Evolutionary conservation across 768 basidiomycete species (phyloP), one percentile per base, ranked within the genome.

Genomic region (Tephrocybe sp.): DNA sequence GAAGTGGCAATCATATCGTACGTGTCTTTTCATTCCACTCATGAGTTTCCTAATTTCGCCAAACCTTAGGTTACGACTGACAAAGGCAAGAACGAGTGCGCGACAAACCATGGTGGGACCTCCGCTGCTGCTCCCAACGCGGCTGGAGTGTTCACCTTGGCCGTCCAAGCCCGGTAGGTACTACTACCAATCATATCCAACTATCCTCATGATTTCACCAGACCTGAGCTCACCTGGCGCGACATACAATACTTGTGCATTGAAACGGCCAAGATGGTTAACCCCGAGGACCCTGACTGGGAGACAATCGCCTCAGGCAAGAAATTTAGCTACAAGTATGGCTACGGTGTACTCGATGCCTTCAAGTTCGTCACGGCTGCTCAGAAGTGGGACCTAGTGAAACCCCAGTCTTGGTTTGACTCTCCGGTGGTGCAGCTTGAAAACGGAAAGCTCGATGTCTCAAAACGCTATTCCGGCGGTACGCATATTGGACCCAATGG

Each of bases 51-150:
- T 49, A 58, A 40, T 61, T 57, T 60, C 48, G 43, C 17, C 52
- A 23, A 8, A 26, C 34, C 11, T 17, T 61, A 98, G 95, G 86
- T 91, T 36, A 99, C 97, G 4, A 98, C 95, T 12, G 97, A 98
- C 64, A 86, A 88, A 40, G 95, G 95, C 18, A 81, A 88, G 65
- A 81, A 88, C 57, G 73, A 80, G 41, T 99, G 97, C 65, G 78
- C 93, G 4, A 78, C 75, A 23, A 77, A 70, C 0, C 97, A 99
- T 60, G 96, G 96, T 24, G 97, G 97, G n/a, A 99, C 97, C 1
- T 98, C 96, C 15, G 97, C 97, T 17, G 97, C 97, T 11, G 97
- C 97, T 8, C 97, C 97, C 5, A 90, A 98, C 57, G 96, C 90
- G 21, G 94, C 86, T 4, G 97, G 92, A 24, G 90, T 98, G 36